These are phyloP conservation scores for Zymoseptoria ardabiliae DNA, from an alignment of 2,329 filamentous ascomycete species.

Conservation along the genomic window DNA sequence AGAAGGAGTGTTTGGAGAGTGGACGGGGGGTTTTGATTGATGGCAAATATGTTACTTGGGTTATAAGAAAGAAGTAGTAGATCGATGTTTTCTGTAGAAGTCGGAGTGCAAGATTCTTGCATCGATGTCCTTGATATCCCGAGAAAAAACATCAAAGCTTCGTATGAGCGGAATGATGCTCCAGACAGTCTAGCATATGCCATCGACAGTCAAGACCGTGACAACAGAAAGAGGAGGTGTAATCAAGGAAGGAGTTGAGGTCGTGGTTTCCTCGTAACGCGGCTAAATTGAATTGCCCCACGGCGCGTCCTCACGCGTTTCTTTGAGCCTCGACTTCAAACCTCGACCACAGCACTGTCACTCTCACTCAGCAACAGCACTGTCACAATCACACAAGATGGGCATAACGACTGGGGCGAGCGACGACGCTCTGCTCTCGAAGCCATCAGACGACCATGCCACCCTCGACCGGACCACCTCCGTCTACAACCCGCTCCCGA, in stretches of 20 bases:
- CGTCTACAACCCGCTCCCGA: conserved; percentile 65
- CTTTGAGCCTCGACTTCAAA: background rate
- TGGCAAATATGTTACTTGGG: background rate
- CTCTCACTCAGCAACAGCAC: background rate
- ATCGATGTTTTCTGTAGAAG: background rate
- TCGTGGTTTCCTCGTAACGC: background rate
- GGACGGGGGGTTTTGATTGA: background rate
- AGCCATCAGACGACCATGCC: conserved; percentile 32
- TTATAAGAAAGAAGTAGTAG: background rate
- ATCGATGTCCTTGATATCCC: background rate
- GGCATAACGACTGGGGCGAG: conserved; percentile 10
- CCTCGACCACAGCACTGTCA: background rate
- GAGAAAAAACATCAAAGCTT: background rate
- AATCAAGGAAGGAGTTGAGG: background rate
- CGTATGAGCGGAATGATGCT: background rate
- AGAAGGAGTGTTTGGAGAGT: background rate
- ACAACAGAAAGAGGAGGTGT: background rate
- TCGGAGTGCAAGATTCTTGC: background rate
- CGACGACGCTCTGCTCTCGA: conserved; percentile 19
- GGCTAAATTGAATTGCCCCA: background rate
- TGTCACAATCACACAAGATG: conserved; percentile 10
- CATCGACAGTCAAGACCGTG: background rate
- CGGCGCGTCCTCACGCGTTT: background rate
- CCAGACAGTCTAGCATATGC: background rate
- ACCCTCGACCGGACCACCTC: conserved; percentile 49